Base-by-base conservation (phyloP, 805 yeast species). In the Teunomyces funiuensis region DNA sequence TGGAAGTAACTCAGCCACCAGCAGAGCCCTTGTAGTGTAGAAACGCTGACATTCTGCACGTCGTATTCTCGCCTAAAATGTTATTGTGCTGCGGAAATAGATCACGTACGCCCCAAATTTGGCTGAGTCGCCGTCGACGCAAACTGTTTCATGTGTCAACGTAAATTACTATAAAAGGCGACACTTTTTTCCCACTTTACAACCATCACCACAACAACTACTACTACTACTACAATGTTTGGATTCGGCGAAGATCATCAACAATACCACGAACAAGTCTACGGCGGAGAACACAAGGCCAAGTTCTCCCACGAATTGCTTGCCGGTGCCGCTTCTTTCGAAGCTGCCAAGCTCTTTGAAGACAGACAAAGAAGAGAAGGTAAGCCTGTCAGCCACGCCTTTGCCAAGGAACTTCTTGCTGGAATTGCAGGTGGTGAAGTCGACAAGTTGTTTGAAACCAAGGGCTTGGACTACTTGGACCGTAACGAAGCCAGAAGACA, bases 321-420 rank as follows among this genome's bases (percentile, higher is more conserved):
- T 36, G 65, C 65, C 16, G 65, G 65, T 44, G 65, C 60, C 27
- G 65, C 65, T 19, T 57, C 65, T 4, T 60, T 60, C 41, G 64
- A 54, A 37, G 65, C 65, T 29, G 53, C 55, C 33, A 60, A 57
- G 49, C 47, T 58, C 41, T 60, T 57, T 36, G 65, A 60, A 50
- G 63, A 60, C 52, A 54, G 50, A 37, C 64, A 60, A 46, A 57
- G 63, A 50, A 48, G 57, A 39, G 60, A 60, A 48, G 65, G 65
- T 17, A 58, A 58, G 50, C 64, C 65, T 28, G 64, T 59, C 22
- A 44, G 50, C 43, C 65, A 60, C 44, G 48, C 52, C 9, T 58
- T 59, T 33, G 65, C 64, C 41, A 60, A 59, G 47, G 64, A 60
- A 40, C 9, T 52, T 22, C 42, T 60, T 36, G 60, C 58, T 16